These are phyloP conservation scores for Epichloe bromicola DNA, from an alignment of 2,329 filamentous ascomycete genomes.

Conservation along the genomic window DNA sequence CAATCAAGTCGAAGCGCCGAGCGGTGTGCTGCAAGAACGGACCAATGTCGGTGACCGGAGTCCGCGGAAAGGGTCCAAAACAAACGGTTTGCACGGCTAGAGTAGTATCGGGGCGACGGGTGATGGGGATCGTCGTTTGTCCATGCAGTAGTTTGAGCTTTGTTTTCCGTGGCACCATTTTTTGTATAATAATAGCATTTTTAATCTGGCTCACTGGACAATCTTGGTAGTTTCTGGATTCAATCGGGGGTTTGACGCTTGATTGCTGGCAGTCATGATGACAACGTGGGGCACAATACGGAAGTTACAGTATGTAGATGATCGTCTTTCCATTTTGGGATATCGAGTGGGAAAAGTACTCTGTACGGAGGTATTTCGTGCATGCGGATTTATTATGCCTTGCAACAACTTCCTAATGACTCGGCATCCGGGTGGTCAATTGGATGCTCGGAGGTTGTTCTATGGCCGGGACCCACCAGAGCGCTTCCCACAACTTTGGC, in stretches of 20 bases:
- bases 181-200: conserved; percentile 5
- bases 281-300: background rate
- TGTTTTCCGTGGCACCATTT: background rate
- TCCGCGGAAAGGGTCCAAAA: conserved; percentile 20
- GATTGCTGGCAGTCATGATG: background rate
- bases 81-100: conserved; percentile 18
- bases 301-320: background rate
- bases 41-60: conserved; percentile 19
- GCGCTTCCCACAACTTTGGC: too few species aligned
- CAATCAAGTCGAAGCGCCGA: conserved; percentile 15
- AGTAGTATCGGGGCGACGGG: background rate
- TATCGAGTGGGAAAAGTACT: background rate
- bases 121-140: background rate
- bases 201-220: background rate
- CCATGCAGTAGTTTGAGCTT: background rate
- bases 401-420: too few species aligned
- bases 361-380: too few species aligned
- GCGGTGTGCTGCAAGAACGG: conserved; percentile 21
- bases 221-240: background rate
- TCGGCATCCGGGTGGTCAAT: background rate
- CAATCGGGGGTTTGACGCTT: background rate
- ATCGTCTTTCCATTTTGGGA: background rate
- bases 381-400: too few species aligned
- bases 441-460: conserved; percentile 1
- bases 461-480: background rate